These are phyloP conservation scores for Globomyces sp. DNA, from an alignment of 371 early-diverging fungal species.

Conservation along the genomic window DNA sequence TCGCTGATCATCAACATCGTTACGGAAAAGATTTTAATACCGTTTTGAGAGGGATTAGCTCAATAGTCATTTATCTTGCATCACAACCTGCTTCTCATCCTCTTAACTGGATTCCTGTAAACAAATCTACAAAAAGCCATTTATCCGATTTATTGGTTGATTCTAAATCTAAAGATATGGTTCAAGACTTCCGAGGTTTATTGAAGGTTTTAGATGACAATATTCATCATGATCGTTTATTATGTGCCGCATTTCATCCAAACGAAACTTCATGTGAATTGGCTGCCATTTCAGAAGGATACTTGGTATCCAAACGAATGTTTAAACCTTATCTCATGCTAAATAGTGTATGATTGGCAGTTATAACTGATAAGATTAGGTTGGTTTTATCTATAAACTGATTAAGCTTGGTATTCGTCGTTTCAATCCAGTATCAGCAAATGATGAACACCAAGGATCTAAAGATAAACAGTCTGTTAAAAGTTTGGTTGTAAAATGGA, in stretches of 20 bases:
- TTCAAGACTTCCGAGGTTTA: background rate
- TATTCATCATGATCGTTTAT: constrained; percentile 7
- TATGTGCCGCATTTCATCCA: constrained; percentile 10
- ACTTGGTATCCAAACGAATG: constrained; percentile 11
- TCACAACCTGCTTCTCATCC: background rate
- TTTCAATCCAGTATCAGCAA: too few relatives aligned
- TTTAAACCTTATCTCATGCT: constrained; percentile 8
- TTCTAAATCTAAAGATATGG: background rate
- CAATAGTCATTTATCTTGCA: background rate
- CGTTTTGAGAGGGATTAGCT: constrained; percentile 1
- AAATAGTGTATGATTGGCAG: background rate
- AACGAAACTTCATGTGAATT: background rate
- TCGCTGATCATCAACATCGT: background rate
- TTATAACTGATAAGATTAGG: background rate
- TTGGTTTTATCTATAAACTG: constrained; percentile 4
- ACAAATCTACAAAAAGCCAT: background rate
- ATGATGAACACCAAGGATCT: background rate
- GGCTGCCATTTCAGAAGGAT: background rate
- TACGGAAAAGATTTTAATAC: background rate
- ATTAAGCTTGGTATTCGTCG: background rate
- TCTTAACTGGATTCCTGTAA: background rate
- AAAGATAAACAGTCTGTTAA: background rate
- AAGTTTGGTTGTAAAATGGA: background rate
- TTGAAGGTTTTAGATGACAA: background rate
- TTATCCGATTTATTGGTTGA: background rate